Conservation (phyloP, 352 stramenopile species). For the Phytophthora vignae region DNA sequence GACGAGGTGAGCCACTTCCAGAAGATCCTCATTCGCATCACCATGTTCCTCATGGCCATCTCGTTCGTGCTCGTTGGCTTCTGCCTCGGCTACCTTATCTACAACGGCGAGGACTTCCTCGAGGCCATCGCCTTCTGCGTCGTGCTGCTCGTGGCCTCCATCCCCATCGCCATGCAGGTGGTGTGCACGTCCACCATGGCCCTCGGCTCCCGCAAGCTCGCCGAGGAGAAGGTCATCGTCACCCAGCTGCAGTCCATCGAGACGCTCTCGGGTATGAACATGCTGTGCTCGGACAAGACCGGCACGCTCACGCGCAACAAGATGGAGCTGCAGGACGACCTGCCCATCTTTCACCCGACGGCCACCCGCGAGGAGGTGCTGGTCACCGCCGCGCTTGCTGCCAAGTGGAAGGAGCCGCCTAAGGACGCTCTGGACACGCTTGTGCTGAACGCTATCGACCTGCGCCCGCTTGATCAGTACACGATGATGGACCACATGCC, state of each 20-base stretch:
- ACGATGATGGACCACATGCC: conserved; percentile 84
- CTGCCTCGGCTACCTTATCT: conserved; percentile 88
- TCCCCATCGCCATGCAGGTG: conserved; percentile 95
- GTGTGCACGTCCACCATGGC: conserved; percentile 94
- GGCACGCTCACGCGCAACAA: conserved; percentile 96
- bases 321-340: conserved; percentile 94
- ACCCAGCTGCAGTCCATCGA: conserved; percentile 93
- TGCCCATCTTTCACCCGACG: conserved; percentile 85
- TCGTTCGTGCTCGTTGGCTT: conserved; percentile 90
- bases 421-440: conserved; percentile 95
- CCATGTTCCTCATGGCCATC: conserved; percentile 90
- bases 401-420: conserved; percentile 94
- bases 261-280: conserved; percentile 92
- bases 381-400: conserved; percentile 91
- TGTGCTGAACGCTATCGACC: conserved; percentile 87
- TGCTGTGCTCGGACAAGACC: conserved; percentile 97
- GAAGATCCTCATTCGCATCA: conserved; percentile 94
- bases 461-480: conserved; percentile 86
- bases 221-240: conserved; percentile 94
- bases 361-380: conserved; percentile 91
- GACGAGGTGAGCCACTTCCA: conserved; percentile 90
- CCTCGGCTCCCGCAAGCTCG: conserved; percentile 90
- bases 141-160: conserved; percentile 92
- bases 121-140: conserved; percentile 89
- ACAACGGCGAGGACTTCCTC: conserved; percentile 79